Conservation (phyloP, 768 basidiomycete genomes). For the Floccularia luteovirens region DNA sequence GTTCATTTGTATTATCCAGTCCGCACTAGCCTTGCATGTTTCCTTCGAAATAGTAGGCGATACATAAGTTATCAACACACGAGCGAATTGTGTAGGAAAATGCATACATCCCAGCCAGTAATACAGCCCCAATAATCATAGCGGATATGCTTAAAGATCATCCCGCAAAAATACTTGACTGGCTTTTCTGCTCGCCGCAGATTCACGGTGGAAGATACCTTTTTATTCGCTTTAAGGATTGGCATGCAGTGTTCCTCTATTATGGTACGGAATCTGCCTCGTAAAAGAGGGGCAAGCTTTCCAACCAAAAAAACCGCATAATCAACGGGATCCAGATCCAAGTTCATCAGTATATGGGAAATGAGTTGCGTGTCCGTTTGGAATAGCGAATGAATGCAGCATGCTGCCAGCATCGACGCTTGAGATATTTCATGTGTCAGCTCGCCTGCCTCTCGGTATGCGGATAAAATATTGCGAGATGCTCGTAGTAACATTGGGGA, state of each 20-base stretch:
- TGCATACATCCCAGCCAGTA: conserved; percentile 41
- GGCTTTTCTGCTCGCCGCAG: conserved; percentile 10
- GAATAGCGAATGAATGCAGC: conserved; percentile 29
- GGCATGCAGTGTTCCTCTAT: conserved; percentile 21
- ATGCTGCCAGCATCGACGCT: conserved; percentile 22
- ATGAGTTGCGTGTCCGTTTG: conserved; percentile 22
- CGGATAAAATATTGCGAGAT: conserved; percentile 14
- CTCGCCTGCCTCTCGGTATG: conserved; percentile 11
- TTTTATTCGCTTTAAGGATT: conserved; percentile 20
- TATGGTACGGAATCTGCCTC: conserved; percentile 11
- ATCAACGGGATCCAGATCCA: conserved; percentile 32
- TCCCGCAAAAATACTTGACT: conserved; percentile 40
- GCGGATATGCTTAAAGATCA: conserved; percentile 33
- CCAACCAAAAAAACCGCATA: conserved; percentile 31
- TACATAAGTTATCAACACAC: not conserved
- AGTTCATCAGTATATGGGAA: conserved; percentile 20
- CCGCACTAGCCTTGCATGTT: conserved; percentile 29
- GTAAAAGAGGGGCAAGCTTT: conserved; percentile 25
- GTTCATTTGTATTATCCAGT: conserved; percentile 36
- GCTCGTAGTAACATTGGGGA: conserved; percentile 11
- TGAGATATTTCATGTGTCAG: conserved; percentile 16
- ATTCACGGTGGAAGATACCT: conserved; percentile 15
- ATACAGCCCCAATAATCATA: conserved; percentile 36
- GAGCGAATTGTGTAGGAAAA: not conserved
- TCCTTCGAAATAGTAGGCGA: conserved; percentile 10